Evolutionary conservation across 1,139 yeast species (phyloP).

Genomic region (Saccharomyces hybrid): DNA sequence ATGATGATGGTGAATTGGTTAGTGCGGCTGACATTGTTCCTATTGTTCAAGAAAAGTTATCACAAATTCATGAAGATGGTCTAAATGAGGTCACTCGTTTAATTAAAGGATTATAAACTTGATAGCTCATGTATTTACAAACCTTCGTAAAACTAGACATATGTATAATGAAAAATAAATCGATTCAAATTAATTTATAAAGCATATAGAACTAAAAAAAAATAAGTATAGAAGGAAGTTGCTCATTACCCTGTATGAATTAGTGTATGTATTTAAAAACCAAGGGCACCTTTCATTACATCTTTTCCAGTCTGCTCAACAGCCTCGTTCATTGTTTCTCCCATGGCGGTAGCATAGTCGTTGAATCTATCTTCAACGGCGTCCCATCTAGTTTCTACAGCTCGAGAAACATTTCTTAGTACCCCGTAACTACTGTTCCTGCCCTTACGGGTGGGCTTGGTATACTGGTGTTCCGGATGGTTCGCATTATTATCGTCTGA

Average conservation of each 20-base stretch:
- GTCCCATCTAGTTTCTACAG: slow-evolving; percentile 48
- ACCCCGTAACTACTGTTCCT: slow-evolving; percentile 35
- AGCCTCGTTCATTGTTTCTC: slow-evolving; percentile 48
- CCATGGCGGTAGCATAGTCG: slow-evolving; percentile 50
- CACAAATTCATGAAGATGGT: slow-evolving; percentile 35
- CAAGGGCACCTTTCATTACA: slow-evolving; percentile 48
- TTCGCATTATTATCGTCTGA: not conserved
- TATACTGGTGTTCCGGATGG: slow-evolving; percentile 36
- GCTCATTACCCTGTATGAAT: not conserved
- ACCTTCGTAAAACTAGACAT: not conserved
- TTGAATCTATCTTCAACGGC: slow-evolving; percentile 48
- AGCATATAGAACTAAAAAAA: not conserved
- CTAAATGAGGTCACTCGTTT: slow-evolving; percentile 53
- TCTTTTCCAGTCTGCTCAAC: slow-evolving; percentile 46
- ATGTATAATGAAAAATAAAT: not conserved
- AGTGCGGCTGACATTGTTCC: slow-evolving; percentile 50
- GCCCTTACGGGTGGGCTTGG: slow-evolving; percentile 43
- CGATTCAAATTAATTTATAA: not conserved
- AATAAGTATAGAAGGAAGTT: not conserved
- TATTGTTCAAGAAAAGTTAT: slow-evolving; percentile 49
- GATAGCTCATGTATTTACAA: not conserved
- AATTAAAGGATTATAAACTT: slow-evolving; percentile 42
- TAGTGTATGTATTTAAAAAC: slow-evolving; percentile 34
- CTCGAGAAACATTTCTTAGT: slow-evolving; percentile 38
- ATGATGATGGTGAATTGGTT: slow-evolving; percentile 81